Percentiles rank a stretch among this genome's conserved stretches.
Evolutionary conservation across 176 grass and related monocot species (phyloP).

Genomic region (Triticum monococcum): DNA sequence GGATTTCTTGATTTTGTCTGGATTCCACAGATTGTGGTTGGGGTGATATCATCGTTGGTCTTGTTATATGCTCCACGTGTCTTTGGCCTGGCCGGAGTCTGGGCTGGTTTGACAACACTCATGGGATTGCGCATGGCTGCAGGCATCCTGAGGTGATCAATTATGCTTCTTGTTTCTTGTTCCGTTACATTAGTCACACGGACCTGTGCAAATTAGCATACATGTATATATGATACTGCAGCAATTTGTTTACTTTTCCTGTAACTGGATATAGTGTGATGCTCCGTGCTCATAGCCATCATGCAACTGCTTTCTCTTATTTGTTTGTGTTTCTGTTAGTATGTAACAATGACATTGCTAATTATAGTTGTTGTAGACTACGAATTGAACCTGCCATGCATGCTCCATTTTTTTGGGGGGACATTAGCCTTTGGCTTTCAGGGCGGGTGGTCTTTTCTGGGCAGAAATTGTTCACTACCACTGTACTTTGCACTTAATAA

Average conservation of each 20-base stretch:
- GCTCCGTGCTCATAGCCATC: too few species aligned
- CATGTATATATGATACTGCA: background rate
- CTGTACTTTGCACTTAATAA: too few species aligned
- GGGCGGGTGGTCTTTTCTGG: too few species aligned
- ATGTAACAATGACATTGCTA: too few species aligned
- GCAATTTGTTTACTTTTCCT: background rate
- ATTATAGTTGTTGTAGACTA: too few species aligned
- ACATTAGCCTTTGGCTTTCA: too few species aligned
- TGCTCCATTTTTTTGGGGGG: too few species aligned
- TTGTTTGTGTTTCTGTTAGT: too few species aligned
- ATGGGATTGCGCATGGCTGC: constrained; percentile 79
- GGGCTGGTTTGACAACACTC: constrained; percentile 88
- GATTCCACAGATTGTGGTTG: constrained; percentile 66
- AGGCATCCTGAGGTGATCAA: constrained; percentile 70
- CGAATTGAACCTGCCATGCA: too few species aligned
- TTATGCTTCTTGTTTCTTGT: constrained; percentile 20
- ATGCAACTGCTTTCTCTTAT: too few species aligned
- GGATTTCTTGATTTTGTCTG: constrained; percentile 22
- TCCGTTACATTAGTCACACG: background rate
- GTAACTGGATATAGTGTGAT: background rate
- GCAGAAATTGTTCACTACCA: too few species aligned
- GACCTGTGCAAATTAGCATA: background rate
- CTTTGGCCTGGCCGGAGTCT: constrained; percentile 86
- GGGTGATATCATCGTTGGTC: constrained; percentile 71
- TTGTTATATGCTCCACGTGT: constrained; percentile 72